Percentiles rank a stretch among this genome's conserved stretches.
phyloP scores from a whole-genome alignment of 192 early-diverging fungal genomes.

The Jimgerdemannia flammicorona region DNA sequence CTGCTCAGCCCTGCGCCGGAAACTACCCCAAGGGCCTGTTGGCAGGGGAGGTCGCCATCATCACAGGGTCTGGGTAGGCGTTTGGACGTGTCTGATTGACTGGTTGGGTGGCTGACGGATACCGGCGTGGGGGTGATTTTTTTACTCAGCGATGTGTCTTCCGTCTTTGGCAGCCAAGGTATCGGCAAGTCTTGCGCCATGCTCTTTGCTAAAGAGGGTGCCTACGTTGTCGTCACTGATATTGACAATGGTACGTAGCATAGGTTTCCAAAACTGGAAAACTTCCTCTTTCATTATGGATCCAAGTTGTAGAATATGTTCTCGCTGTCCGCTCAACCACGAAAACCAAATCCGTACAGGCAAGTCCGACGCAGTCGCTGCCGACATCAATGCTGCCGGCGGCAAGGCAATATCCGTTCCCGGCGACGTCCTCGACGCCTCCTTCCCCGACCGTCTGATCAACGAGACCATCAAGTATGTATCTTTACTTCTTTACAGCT shows the following conservation, averaged over 20 bases:
- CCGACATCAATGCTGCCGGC: constrained; percentile 75
- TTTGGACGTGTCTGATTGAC: not conserved
- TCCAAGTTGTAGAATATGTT: too few species aligned
- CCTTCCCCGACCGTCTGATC: constrained; percentile 52
- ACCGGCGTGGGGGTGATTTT: not conserved
- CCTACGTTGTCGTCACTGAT: constrained; percentile 91
- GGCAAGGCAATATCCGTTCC: constrained; percentile 83
- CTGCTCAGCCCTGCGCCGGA: constrained; percentile 22
- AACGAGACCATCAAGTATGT: constrained; percentile 43
- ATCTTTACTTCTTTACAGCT: constrained; percentile 9
- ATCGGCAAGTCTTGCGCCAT: constrained; percentile 88
- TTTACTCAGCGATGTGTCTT: not conserved
- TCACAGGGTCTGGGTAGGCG: constrained; percentile 60
- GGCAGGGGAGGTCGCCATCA: constrained; percentile 55
- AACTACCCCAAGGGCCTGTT: constrained; percentile 47
- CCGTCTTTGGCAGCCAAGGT: constrained; percentile 48
- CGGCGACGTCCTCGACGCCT: constrained; percentile 52
- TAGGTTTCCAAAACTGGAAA: constrained; percentile 18
- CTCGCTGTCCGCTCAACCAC: too few species aligned
- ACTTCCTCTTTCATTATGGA: too few species aligned
- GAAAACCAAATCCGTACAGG: not conserved
- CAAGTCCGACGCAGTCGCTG: constrained; percentile 77
- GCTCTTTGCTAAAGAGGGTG: constrained; percentile 85
- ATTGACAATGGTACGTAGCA: constrained; percentile 51
- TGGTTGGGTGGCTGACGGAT: constrained; percentile 11